Percentiles rank a stretch among this genome's conserved stretches.
phyloP scores from a whole-genome alignment of 2,329 filamentous ascomycete genomes.

The Ilyonectria sp. region DNA sequence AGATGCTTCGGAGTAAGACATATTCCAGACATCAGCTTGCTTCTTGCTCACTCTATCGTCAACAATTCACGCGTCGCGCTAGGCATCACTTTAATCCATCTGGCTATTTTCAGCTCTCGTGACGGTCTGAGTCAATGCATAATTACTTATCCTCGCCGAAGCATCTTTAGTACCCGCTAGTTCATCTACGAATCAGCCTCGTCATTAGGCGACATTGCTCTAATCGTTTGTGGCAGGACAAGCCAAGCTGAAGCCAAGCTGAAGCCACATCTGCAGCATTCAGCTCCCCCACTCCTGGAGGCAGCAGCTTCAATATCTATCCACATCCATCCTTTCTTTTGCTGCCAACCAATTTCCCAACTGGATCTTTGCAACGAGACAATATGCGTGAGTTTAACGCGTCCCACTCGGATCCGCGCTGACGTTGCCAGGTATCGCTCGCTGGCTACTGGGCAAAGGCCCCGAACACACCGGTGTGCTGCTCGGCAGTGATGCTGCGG shows the following conservation, averaged over 20 bases:
- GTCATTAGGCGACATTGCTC: background rate
- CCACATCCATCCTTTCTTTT: background rate
- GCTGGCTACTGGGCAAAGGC: conserved; percentile 41
- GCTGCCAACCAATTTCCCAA: background rate
- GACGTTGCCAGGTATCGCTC: conserved; percentile 37
- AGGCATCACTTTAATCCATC: too few species aligned
- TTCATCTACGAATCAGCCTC: background rate
- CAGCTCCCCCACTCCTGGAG: conserved; percentile 41
- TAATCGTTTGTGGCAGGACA: background rate
- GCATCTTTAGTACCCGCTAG: background rate
- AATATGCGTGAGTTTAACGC: conserved; percentile 38
- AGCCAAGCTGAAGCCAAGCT: conserved; percentile 26
- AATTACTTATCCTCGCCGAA: too few species aligned
- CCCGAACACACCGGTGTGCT: conserved; percentile 40
- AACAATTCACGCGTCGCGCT: too few species aligned
- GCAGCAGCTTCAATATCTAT: conserved; percentile 41
- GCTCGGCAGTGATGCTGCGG: conserved; percentile 57
- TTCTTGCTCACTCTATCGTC: too few species aligned
- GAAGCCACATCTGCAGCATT: conserved; percentile 40
- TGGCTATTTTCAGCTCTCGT: too few species aligned
- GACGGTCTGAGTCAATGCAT: too few species aligned
- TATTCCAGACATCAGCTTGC: too few species aligned
- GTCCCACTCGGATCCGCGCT: background rate
- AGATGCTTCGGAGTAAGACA: too few species aligned
- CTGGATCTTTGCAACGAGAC: background rate